Evolutionary conservation across 2,329 filamentous ascomycete genomes (phyloP).

Genomic region (Aureobasidium musti): DNA sequence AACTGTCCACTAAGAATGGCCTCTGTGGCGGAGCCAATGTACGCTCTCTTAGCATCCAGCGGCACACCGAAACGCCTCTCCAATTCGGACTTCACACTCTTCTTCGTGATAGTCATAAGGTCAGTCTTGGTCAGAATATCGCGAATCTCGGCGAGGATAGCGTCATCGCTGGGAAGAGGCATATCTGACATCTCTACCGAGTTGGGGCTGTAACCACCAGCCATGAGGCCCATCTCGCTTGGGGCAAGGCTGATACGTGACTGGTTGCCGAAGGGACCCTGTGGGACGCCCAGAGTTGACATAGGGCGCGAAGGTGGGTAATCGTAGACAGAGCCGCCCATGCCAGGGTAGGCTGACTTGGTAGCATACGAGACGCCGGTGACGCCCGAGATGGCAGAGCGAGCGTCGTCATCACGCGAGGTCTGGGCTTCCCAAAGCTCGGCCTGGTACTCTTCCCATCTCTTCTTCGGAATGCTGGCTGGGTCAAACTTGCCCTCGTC

Average conservation of each 20-base stretch:
- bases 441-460: constrained; percentile 98
- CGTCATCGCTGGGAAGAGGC: constrained; percentile 78
- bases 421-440: constrained; percentile 97
- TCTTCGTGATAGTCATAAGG: constrained; percentile 98
- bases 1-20: constrained; percentile 47
- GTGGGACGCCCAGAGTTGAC: constrained; percentile 33
- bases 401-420: constrained; percentile 68
- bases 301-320: constrained; percentile 55
- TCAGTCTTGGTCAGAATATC: constrained; percentile 90
- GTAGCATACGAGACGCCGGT: constrained; percentile 72
- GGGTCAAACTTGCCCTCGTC: constrained; percentile 99
- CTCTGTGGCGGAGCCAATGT: constrained; percentile 63
- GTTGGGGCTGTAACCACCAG: constrained; percentile 50
- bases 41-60: constrained; percentile 83
- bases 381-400: constrained; percentile 87
- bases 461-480: constrained; percentile 88
- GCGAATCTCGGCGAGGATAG: constrained; percentile 87
- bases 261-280: constrained; percentile 41
- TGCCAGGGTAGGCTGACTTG: constrained; percentile 63
- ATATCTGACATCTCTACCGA: constrained; percentile 71
- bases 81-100: constrained; percentile 91
- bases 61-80: constrained; percentile 86
- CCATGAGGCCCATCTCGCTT: constrained; percentile 39
- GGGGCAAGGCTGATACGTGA: constrained; percentile 78
- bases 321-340: constrained; percentile 61